phyloP scores from a whole-genome alignment of 768 basidiomycete genomes.

The Macrocybe gigantea region DNA sequence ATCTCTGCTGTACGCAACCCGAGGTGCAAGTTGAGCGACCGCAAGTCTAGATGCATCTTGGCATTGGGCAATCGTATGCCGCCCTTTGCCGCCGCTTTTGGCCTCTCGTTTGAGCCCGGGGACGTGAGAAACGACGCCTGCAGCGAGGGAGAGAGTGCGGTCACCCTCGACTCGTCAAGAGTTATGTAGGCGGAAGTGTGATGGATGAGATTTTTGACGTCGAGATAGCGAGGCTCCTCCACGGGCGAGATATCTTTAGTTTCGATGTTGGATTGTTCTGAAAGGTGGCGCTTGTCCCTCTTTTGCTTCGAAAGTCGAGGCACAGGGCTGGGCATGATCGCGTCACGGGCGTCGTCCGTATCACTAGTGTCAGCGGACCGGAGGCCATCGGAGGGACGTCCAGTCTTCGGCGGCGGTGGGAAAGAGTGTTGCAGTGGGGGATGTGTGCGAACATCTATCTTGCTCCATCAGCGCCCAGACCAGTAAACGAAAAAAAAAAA shows the following conservation, averaged over 20 bases:
- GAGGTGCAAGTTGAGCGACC: conserved; percentile 60
- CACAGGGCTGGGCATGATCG: conserved; percentile 23
- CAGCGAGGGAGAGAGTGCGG: background rate
- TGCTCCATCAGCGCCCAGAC: background rate
- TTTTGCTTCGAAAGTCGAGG: conserved; percentile 14
- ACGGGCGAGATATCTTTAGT: conserved; percentile 2
- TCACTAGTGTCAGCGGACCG: background rate
- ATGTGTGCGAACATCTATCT: conserved; percentile 58
- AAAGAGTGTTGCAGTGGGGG: conserved; percentile 57
- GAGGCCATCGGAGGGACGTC: conserved; percentile 14
- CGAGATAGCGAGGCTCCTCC: background rate
- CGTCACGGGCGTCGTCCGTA: conserved; percentile 30
- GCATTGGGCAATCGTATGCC: conserved; percentile 46
- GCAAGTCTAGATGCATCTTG: conserved; percentile 48
- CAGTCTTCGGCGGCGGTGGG: conserved; percentile 25
- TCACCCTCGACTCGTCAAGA: background rate
- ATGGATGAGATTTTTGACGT: background rate
- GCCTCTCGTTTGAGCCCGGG: no score
- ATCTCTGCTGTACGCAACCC: conserved; percentile 55
- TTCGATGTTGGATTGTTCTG: conserved; percentile 9
- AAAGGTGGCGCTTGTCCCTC: conserved; percentile 9
- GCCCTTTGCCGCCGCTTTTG: conserved; percentile 2
- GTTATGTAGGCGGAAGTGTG: background rate
- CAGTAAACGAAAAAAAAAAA: conserved; percentile 1
- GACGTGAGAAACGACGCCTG: no score